Percentiles rank a stretch among this genome's conserved stretches.
Evolutionary conservation across 2,329 filamentous ascomycete genomes (phyloP).

Genomic region (Xylariaceae sp.): DNA sequence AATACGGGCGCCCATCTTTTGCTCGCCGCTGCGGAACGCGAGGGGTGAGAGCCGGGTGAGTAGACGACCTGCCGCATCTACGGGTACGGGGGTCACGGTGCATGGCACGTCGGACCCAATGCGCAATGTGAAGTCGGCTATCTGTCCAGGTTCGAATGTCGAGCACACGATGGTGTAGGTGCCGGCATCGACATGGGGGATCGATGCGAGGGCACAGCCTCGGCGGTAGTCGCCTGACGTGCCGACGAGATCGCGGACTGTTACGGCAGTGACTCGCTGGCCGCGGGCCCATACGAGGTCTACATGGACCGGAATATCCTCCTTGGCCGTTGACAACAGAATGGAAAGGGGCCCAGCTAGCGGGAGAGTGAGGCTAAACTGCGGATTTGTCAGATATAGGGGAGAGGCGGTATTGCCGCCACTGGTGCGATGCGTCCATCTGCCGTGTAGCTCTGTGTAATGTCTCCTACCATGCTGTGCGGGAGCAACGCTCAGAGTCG

Average conservation of each 20-base stretch:
- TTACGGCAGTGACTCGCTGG: slow-evolving; percentile 64
- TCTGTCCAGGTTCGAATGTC: slow-evolving; percentile 79
- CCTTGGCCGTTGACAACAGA: slow-evolving; percentile 63
- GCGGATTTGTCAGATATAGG: slow-evolving; percentile 80
- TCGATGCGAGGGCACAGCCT: slow-evolving; percentile 68
- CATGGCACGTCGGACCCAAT: slow-evolving; percentile 62
- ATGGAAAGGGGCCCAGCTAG: slow-evolving; percentile 61
- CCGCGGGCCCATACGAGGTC: slow-evolving; percentile 77
- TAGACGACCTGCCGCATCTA: slow-evolving; percentile 72
- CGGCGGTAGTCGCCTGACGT: slow-evolving; percentile 87
- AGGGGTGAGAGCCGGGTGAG: slow-evolving; percentile 54
- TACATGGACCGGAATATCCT: slow-evolving; percentile 73
- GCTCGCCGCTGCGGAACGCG: slow-evolving; percentile 39
- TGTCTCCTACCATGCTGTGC: slow-evolving; percentile 58
- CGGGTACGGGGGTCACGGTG: slow-evolving; percentile 56
- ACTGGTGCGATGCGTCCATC: slow-evolving; percentile 75
- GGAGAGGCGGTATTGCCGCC: slow-evolving; percentile 78
- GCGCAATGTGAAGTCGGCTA: slow-evolving; percentile 68
- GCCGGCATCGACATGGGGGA: slow-evolving; percentile 59
- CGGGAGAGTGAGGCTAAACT: slow-evolving; percentile 65
- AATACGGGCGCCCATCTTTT: slow-evolving; percentile 39
- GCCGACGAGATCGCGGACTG: slow-evolving; percentile 71
- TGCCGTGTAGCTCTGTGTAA: slow-evolving; percentile 54
- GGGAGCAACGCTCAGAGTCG: slow-evolving; percentile 55
- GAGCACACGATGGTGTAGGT: slow-evolving; percentile 86